phyloP scores from a whole-genome alignment of 2,329 filamentous ascomycete genomes.

The Alternaria solani region DNA sequence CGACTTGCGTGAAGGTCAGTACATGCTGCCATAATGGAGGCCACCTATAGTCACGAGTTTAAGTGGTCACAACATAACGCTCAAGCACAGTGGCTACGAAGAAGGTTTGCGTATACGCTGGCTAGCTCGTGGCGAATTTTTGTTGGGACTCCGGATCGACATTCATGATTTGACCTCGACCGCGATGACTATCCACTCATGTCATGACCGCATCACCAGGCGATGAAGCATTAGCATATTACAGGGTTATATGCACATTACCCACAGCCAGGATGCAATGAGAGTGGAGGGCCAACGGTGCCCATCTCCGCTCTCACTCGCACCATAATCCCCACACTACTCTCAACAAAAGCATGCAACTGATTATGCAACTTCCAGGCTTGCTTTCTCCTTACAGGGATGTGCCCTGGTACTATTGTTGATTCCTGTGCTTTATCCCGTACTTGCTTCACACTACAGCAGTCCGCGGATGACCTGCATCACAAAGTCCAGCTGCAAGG shows the following conservation, averaged over 20 bases:
- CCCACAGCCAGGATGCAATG: background rate
- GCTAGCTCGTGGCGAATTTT: too few relatives aligned
- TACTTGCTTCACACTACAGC: background rate
- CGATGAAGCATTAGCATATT: background rate
- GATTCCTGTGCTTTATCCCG: background rate
- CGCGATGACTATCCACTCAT: background rate
- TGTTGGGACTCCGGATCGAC: background rate
- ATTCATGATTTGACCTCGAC: background rate
- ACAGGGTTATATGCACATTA: background rate
- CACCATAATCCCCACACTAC: background rate
- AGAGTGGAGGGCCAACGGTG: background rate
- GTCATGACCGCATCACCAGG: background rate
- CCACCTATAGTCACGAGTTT: too few relatives aligned
- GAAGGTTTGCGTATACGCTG: too few relatives aligned
- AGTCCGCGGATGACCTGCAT: background rate
- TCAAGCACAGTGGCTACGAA: too few relatives aligned
- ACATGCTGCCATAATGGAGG: too few relatives aligned
- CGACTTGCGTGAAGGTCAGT: too few relatives aligned
- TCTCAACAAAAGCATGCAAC: background rate
- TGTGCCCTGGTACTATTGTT: background rate
- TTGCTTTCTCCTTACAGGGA: background rate
- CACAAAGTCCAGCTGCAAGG: background rate
- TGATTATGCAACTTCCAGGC: background rate
- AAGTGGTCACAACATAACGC: too few relatives aligned
- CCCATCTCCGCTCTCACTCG: background rate